Conservation (phyloP, 2,329 filamentous ascomycete species). For the Xylariaceae sp. region DNA sequence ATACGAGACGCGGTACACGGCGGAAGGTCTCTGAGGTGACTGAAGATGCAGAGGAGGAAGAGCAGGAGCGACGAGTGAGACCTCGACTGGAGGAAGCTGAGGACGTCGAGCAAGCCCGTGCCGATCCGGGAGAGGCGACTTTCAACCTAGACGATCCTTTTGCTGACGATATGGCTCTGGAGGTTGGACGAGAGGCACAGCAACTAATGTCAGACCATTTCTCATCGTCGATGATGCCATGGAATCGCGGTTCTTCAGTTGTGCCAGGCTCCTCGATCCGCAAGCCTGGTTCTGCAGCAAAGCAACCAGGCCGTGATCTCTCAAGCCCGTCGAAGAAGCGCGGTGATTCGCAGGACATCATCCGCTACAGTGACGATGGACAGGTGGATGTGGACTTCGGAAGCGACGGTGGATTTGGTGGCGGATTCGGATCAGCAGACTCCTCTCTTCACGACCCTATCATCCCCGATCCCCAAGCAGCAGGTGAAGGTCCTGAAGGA, state of each 20-base stretch:
- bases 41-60: conserved; percentile 32
- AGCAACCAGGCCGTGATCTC: conserved; percentile 38
- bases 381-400: conserved; percentile 31
- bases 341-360: conserved; percentile 37
- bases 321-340: conserved; percentile 39
- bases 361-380: conserved; percentile 44
- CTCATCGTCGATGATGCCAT: conserved; percentile 47
- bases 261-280: conserved; percentile 46
- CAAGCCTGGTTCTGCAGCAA: conserved; percentile 36
- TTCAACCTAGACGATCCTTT: conserved; percentile 17
- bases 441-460: conserved; percentile 29
- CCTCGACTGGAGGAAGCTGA: conserved; percentile 30
- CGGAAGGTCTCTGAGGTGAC: conserved; percentile 44
- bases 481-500: conserved; percentile 4
- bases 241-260: conserved; percentile 48
- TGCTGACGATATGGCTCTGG: conserved; percentile 18
- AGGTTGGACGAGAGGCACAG: conserved; percentile 49
- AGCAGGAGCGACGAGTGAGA: conserved; percentile 37
- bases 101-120: conserved; percentile 11
- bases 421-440: conserved; percentile 28
- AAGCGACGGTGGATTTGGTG: conserved; percentile 34
- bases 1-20: conserved; percentile 28
- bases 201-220: conserved; percentile 65
- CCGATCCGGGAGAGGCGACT: conserved; percentile 24
- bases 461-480: conserved; percentile 4